These are phyloP conservation scores for Penicillium sp. DNA, from an alignment of 2,329 filamentous ascomycete species.

Conservation along the genomic window DNA sequence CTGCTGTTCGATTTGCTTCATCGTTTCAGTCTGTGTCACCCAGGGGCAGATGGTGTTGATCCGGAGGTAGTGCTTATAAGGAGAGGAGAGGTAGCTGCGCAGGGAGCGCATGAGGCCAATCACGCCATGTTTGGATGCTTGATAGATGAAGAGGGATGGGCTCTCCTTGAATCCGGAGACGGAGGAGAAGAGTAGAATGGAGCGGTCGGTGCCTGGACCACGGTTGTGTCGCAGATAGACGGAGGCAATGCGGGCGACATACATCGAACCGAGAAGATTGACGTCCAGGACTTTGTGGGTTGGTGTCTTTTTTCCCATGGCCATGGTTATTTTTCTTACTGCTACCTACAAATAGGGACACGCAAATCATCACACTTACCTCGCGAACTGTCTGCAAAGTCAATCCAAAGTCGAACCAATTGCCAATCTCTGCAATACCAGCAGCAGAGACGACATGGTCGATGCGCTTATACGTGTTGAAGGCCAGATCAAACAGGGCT, in stretches of 20 bases:
- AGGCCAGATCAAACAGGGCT: slow-evolving; percentile 50
- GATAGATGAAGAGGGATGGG: slow-evolving; percentile 52
- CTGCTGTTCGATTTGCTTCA: slow-evolving; percentile 36
- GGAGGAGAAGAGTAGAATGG: slow-evolving; percentile 48
- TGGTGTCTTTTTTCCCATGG: slow-evolving; percentile 26
- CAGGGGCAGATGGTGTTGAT: slow-evolving; percentile 50
- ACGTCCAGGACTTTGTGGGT: slow-evolving; percentile 48
- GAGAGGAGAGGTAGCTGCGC: slow-evolving; percentile 35
- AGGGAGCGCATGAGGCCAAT: slow-evolving; percentile 53
- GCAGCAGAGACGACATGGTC: slow-evolving; percentile 55
- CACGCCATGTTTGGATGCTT: slow-evolving; percentile 53
- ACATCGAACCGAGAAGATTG: slow-evolving; percentile 51
- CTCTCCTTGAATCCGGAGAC: slow-evolving; percentile 53
- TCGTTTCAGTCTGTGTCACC: slow-evolving; percentile 45
- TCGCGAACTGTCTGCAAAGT: slow-evolving; percentile 47
- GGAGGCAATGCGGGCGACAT: slow-evolving; percentile 52
- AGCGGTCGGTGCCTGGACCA: slow-evolving; percentile 38
- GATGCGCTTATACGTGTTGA: slow-evolving; percentile 47
- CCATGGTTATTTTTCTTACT: background rate
- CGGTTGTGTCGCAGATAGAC: slow-evolving; percentile 51
- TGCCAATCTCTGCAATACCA: slow-evolving; percentile 47
- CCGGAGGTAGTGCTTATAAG: slow-evolving; percentile 42
- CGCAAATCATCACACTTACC: slow-evolving; percentile 24
- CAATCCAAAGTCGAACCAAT: slow-evolving; percentile 50
- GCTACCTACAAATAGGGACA: background rate